These are phyloP conservation scores for Chalciporus chontae DNA, from an alignment of 768 basidiomycete species.

Conservation along the genomic window DNA sequence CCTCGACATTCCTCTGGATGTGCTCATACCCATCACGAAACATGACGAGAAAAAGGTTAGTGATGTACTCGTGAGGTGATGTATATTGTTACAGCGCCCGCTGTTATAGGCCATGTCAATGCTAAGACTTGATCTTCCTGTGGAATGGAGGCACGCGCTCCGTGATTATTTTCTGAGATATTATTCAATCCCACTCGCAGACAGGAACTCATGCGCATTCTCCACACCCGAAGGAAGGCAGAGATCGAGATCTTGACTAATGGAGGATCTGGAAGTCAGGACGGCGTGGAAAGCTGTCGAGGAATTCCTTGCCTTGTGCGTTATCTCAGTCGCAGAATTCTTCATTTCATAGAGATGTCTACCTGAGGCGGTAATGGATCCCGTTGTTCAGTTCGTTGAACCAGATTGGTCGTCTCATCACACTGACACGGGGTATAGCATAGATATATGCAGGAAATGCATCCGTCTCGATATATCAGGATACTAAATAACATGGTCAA, in stretches of 20 bases:
- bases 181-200: slow-evolving; percentile 36
- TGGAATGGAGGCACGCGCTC: slow-evolving; percentile 60
- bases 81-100: not conserved
- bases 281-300: slow-evolving; percentile 1
- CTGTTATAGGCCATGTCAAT: slow-evolving; percentile 59
- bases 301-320: slow-evolving; percentile 19
- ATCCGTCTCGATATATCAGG: too few species aligned
- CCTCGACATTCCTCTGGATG: slow-evolving; percentile 55
- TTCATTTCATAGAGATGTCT: slow-evolving; percentile 27
- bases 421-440: too few species aligned
- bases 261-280: slow-evolving; percentile 2
- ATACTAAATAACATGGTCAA: not conserved
- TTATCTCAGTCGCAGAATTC: slow-evolving; percentile 27
- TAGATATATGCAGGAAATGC: too few species aligned
- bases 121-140: slow-evolving; percentile 54
- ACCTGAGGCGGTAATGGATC: slow-evolving; percentile 1
- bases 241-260: slow-evolving; percentile 75
- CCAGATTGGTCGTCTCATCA: too few species aligned
- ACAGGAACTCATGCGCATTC: slow-evolving; percentile 76
- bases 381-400: too few species aligned
- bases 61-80: not conserved
- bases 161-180: not conserved
- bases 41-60: slow-evolving; percentile 75
- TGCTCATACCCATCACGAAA: slow-evolving; percentile 63
- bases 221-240: slow-evolving; percentile 82